Conservation (phyloP, 768 basidiomycete species). For the Termitomyces titanicus region DNA sequence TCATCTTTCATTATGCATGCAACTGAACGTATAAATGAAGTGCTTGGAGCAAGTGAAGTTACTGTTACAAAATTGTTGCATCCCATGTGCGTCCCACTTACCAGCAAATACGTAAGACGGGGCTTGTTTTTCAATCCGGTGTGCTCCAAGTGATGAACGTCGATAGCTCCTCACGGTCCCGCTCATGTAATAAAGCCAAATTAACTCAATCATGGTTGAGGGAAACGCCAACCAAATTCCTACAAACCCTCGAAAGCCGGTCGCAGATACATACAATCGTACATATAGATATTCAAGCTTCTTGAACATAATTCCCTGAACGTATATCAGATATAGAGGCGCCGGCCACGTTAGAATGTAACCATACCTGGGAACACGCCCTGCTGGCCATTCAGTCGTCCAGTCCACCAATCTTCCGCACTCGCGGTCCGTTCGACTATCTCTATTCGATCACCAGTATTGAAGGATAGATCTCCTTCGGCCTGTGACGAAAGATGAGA, state of each 20-base stretch:
- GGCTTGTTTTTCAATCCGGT: not conserved
- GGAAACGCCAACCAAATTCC: no score
- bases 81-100: not conserved
- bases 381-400: slow-evolving; percentile 72
- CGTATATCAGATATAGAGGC: slow-evolving; percentile 5
- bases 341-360: not conserved
- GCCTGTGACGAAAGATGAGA: slow-evolving; percentile 41
- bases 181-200: no score
- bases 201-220: no score
- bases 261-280: no score
- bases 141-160: not conserved
- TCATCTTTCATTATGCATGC: not conserved
- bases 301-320: slow-evolving; percentile 68
- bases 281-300: slow-evolving; percentile 18
- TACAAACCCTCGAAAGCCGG: not conserved
- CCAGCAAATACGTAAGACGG: no score
- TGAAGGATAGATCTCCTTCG: slow-evolving; percentile 90
- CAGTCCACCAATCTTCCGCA: slow-evolving; percentile 98
- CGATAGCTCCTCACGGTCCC: not conserved
- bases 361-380: slow-evolving; percentile 85
- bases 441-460: slow-evolving; percentile 86
- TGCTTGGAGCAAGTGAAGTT: no score
- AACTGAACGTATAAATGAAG: not conserved
- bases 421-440: slow-evolving; percentile 79
- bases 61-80: no score